These are phyloP conservation scores for Puccinellia tenuiflora DNA, from an alignment of 176 grass and related monocot species.

Conservation along the genomic window DNA sequence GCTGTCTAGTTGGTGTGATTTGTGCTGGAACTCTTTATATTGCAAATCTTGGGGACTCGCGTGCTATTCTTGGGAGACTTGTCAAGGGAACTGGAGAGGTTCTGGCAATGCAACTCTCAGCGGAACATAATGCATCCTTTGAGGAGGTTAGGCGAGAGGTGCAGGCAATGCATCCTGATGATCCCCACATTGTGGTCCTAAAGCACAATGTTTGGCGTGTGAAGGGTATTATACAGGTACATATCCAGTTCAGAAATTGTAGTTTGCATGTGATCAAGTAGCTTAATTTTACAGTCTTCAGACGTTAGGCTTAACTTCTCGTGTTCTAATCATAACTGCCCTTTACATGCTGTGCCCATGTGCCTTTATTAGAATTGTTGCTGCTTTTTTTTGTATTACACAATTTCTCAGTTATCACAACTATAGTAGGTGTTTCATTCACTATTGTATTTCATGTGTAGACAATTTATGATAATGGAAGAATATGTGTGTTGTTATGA, in stretches of 20 bases:
- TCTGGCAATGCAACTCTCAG: slow-evolving; percentile 72
- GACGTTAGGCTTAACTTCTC: background rate
- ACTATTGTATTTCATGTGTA: background rate
- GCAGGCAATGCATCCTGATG: slow-evolving; percentile 68
- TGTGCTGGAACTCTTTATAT: slow-evolving; percentile 65
- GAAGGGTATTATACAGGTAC: slow-evolving; percentile 92
- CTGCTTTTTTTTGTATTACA: background rate
- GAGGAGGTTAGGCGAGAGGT: slow-evolving; percentile 77
- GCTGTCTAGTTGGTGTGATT: slow-evolving; percentile 67
- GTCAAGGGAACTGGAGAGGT: slow-evolving; percentile 74
- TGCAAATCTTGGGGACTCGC: slow-evolving; percentile 75
- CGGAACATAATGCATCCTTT: slow-evolving; percentile 73
- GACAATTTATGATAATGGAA: background rate
- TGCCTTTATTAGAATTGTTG: slow-evolving; percentile 7
- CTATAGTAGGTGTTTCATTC: slow-evolving; percentile 4
- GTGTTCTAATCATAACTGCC: background rate
- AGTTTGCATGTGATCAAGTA: background rate
- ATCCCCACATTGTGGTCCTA: slow-evolving; percentile 71
- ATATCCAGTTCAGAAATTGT: background rate
- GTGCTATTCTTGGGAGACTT: slow-evolving; percentile 63
- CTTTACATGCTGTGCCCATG: background rate
- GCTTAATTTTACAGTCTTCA: background rate
- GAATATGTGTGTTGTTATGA: slow-evolving; percentile 7
- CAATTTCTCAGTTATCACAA: background rate
- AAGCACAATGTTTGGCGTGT: slow-evolving; percentile 90